Evolutionary conservation across 2,329 filamentous ascomycete genomes (phyloP), one percentile per base, ranked within the genome.

Genomic region (Paraconiothyrium brasiliense): DNA sequence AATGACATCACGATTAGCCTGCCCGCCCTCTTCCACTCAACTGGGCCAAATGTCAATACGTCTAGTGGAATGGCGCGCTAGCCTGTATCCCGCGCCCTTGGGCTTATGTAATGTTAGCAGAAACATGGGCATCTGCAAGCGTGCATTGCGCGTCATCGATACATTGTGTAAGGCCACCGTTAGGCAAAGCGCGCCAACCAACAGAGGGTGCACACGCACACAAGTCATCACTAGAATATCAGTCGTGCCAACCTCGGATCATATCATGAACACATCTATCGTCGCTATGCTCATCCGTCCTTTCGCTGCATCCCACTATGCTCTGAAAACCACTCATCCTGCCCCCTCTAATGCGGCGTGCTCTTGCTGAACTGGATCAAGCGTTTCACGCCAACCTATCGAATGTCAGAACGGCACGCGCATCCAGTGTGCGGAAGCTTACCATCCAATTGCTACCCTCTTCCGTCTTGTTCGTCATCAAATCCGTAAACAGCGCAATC

Each of bases 371-470:
- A 78, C 51, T 76, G 73, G 57, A 78, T 76, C 67, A 78, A 66
- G 44, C 76, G 71, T 69, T 78, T 78, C 32, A 78, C 74, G 64
- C 76, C 76, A 64, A 78, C 71, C 76, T 78, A 41, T 30, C 3
- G 9, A 16, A 44, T 41, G 8, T 67, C 63, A 68, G 61, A 49
- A 54, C 55, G 54, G 49, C 5, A 56, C 41, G 16, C 13, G 37
- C 49, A 47, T 6, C 6, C 10, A 39, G 50, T 1, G 5, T 61
- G 11, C 16, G 48, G 62, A 1, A 44, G 80, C 82, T 79, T 67
- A 84, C 83, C 80, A 84, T 82, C 83, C 83, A 84, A 66, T 83
- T 79, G 57, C 79, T 81, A 9, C 82, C 83, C 70, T 84, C 82
- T 60, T 83, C 81, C 27, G 76, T 78, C 75, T 83, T 83, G 60